Evolutionary conservation across 441 rosid species (phyloP).

Genomic region (Pelargonium citronellum): DNA sequence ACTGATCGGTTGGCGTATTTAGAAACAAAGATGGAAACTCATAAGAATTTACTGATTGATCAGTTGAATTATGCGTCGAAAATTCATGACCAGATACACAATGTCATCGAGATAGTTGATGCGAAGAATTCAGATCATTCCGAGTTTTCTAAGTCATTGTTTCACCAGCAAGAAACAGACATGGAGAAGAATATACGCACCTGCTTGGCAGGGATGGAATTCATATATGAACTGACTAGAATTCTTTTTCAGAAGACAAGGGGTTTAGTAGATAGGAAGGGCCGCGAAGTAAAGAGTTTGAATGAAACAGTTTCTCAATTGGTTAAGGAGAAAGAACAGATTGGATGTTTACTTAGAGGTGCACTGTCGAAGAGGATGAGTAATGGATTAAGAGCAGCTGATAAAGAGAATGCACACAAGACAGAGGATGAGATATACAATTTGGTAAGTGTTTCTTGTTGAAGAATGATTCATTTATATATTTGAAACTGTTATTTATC

Average conservation of each 20-base stretch:
- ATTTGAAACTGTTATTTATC: slow-evolving; percentile 11
- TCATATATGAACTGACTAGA: slow-evolving; percentile 53
- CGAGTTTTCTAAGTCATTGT: slow-evolving; percentile 69
- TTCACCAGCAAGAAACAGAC: slow-evolving; percentile 70
- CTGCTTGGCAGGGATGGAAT: slow-evolving; percentile 83
- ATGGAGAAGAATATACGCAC: slow-evolving; percentile 77
- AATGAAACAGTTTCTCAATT: slow-evolving; percentile 57
- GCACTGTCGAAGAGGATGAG: slow-evolving; percentile 69
- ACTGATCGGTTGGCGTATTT: slow-evolving; percentile 44
- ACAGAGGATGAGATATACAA: slow-evolving; percentile 68
- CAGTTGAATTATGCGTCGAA: slow-evolving; percentile 71
- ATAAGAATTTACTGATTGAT: slow-evolving; percentile 66
- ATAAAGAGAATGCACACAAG: slow-evolving; percentile 28
- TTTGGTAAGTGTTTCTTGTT: slow-evolving; percentile 45
- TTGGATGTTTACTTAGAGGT: slow-evolving; percentile 71
- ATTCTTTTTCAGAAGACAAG: slow-evolving; percentile 49
- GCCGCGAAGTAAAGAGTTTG: slow-evolving; percentile 47
- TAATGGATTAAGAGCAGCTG: slow-evolving; percentile 67
- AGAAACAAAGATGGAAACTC: slow-evolving; percentile 54
- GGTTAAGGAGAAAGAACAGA: slow-evolving; percentile 78
- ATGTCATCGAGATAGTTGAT: slow-evolving; percentile 56
- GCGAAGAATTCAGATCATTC: slow-evolving; percentile 49
- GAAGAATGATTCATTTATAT: slow-evolving; percentile 9
- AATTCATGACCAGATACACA: slow-evolving; percentile 64
- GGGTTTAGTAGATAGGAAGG: slow-evolving; percentile 56